Percentiles rank a stretch among this genome's conserved stretches.
phyloP scores from a whole-genome alignment of 2,329 filamentous ascomycete species.

The Periconia sp. region DNA sequence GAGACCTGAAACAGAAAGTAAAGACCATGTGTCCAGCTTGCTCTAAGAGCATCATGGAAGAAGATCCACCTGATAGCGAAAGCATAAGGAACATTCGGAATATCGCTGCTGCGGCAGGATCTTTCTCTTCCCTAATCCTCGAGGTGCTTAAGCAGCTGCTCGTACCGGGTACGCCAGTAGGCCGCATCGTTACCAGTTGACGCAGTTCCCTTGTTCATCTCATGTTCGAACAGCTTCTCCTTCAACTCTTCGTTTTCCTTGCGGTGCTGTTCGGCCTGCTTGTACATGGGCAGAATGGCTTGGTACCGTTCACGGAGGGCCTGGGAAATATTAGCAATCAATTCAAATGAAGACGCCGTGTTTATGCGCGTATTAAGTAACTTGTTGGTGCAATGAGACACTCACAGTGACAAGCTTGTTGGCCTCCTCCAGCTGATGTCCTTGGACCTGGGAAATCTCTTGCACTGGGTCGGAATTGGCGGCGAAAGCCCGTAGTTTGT shows the following conservation, averaged over 20 bases:
- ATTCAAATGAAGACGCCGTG: not conserved
- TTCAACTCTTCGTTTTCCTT: conserved; percentile 18
- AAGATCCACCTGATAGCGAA: too few species aligned
- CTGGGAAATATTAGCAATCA: conserved; percentile 8
- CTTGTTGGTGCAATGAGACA: too few species aligned
- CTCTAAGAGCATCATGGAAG: too few species aligned
- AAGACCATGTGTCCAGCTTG: too few species aligned
- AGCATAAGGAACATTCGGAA: too few species aligned
- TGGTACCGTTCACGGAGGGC: conserved; percentile 30
- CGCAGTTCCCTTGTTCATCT: conserved; percentile 4
- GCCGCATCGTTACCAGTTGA: too few species aligned
- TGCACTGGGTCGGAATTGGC: not conserved
- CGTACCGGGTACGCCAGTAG: too few species aligned
- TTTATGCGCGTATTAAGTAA: too few species aligned
- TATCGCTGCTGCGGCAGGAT: too few species aligned
- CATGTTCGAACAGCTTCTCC: conserved; percentile 19
- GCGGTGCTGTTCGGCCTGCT: conserved; percentile 21
- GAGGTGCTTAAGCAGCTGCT: too few species aligned
- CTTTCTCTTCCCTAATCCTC: too few species aligned
- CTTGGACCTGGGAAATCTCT: not conserved
- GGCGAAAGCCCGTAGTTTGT: not conserved
- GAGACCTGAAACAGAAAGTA: too few species aligned
- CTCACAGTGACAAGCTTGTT: not conserved
- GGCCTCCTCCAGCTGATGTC: not conserved
- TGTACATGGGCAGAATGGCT: conserved; percentile 20